A percentile compares a stretch with the other conserved stretches of the same genome.
These are phyloP conservation scores for Trypanosoma cruzi DNA, from an alignment of 208 protist species.

Conservation along the genomic window DNA sequence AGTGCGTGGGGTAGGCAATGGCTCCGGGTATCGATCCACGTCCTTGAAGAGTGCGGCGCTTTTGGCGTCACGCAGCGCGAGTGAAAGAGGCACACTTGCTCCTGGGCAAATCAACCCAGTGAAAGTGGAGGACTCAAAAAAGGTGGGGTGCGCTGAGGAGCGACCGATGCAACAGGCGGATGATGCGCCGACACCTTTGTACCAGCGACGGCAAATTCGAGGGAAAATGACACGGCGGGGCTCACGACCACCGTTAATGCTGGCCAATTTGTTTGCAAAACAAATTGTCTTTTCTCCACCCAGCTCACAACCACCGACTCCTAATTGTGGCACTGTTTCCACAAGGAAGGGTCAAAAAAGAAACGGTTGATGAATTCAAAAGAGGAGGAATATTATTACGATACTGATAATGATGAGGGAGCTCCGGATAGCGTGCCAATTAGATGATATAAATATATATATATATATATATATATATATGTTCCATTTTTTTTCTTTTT, in stretches of 20 bases:
- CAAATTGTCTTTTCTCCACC: background rate
- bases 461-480: slow-evolving; percentile 1
- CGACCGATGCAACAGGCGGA: background rate
- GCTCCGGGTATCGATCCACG: background rate
- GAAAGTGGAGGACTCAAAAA: background rate
- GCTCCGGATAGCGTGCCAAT: background rate
- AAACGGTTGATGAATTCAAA: background rate
- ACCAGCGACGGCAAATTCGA: background rate
- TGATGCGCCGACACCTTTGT: background rate
- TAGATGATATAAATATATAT: background rate
- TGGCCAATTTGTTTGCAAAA: slow-evolving; percentile 17
- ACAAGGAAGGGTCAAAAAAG: background rate
- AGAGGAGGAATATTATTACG: too few relatives aligned
- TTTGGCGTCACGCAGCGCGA: background rate
- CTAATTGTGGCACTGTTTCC: background rate
- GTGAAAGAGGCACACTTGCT: background rate
- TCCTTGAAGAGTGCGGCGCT: background rate
- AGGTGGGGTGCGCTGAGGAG: background rate
- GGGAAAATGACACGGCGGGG: background rate
- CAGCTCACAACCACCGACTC: background rate
- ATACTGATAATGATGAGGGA: background rate
- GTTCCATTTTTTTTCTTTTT: too few relatives aligned
- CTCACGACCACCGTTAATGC: slow-evolving; percentile 3
- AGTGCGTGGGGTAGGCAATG: background rate
- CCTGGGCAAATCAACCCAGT: background rate